phyloP scores from a whole-genome alignment of 1,139 yeast genomes.

The Yamadazyma atmosphaerica region DNA sequence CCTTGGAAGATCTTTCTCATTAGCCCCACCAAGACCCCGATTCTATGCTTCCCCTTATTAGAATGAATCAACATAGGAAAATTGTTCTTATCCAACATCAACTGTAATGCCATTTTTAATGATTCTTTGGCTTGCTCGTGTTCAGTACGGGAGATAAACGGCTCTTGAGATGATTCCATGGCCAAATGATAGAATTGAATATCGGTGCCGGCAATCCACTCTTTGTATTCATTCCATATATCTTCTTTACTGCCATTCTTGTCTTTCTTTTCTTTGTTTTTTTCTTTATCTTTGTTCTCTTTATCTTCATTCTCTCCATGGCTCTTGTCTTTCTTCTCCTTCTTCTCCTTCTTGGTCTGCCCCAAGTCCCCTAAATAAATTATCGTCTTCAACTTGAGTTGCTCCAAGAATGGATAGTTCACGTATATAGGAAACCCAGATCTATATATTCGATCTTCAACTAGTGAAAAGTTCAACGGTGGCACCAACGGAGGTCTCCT shows the following conservation, averaged over 20 bases:
- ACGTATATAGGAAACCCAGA: constrained; percentile 92
- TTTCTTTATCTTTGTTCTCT: constrained; percentile 22
- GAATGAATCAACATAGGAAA: constrained; percentile 89
- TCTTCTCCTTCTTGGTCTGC: constrained; percentile 33
- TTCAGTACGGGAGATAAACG: constrained; percentile 56
- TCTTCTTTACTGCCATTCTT: constrained; percentile 38
- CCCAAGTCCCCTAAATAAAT: constrained; percentile 78
- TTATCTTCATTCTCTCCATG: constrained; percentile 10
- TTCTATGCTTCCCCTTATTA: constrained; percentile 93
- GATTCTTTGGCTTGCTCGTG: constrained; percentile 44
- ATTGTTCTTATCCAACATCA: constrained; percentile 67
- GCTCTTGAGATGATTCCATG: constrained; percentile 75
- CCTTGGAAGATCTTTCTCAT: constrained; percentile 85
- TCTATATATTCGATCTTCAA: constrained; percentile 83
- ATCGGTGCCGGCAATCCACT: constrained; percentile 59
- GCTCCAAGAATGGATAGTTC: constrained; percentile 76
- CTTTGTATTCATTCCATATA: constrained; percentile 51
- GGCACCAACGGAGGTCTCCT: constrained; percentile 55
- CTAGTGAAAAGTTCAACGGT: constrained; percentile 86
- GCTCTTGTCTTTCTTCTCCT: constrained; percentile 34
- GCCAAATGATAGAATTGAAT: constrained; percentile 62
- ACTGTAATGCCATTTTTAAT: constrained; percentile 59
- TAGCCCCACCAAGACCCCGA: constrained; percentile 87
- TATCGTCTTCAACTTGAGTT: constrained; percentile 71
- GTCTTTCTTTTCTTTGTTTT: constrained; percentile 19